Conservation (phyloP, 2,329 filamentous ascomycete species). For the Phaeosphaeriaceae sp. region DNA sequence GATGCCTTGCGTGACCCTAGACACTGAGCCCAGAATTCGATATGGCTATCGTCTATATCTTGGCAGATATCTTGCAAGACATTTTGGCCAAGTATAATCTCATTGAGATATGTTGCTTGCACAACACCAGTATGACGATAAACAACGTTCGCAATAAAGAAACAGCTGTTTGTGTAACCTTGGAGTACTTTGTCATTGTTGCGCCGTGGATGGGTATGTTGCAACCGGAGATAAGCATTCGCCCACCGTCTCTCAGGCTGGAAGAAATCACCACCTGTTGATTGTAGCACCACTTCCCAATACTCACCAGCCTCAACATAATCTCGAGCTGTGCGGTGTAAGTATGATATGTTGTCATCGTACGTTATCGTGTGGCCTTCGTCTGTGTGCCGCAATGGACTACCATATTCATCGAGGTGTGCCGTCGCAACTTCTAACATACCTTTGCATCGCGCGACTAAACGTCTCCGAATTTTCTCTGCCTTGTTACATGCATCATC, state of each 20-base stretch:
- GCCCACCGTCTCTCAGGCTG: constrained; percentile 2
- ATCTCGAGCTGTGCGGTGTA: constrained; percentile 21
- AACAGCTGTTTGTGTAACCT: background rate
- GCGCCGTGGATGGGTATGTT: background rate
- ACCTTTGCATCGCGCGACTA: constrained; percentile 16
- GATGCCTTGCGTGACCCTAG: background rate
- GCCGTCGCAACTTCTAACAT: constrained; percentile 11
- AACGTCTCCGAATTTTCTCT: constrained; percentile 3
- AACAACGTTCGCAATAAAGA: background rate
- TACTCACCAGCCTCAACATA: constrained; percentile 7
- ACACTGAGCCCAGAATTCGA: too few species aligned
- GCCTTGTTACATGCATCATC: background rate
- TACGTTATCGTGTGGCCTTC: too few species aligned
- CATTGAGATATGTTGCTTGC: background rate
- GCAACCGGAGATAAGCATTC: constrained; percentile 4
- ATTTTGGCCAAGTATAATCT: background rate
- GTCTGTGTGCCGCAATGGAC: too few species aligned
- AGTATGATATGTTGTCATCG: constrained; percentile 9
- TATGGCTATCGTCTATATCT: background rate
- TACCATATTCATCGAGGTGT: too few species aligned
- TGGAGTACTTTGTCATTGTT: background rate
- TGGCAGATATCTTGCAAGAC: too few species aligned
- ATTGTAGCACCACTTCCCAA: constrained; percentile 1
- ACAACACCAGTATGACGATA: background rate
- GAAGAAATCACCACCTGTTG: constrained; percentile 2